Evolutionary conservation across 164 flowering plant species (phyloP).

Genomic region (Chimonanthus praecox): DNA sequence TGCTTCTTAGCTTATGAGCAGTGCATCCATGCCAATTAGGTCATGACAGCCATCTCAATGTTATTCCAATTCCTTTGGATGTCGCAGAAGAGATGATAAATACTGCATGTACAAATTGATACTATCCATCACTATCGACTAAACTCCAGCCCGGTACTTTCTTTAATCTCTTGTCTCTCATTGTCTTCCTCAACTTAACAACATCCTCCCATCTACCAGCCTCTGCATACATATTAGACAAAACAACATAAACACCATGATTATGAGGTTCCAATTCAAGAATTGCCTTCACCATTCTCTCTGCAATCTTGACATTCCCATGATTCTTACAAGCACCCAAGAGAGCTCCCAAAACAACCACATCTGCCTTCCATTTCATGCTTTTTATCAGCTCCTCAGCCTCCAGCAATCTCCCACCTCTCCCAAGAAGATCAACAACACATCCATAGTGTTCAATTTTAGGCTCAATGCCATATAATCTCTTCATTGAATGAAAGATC

Average conservation of each 20-base stretch:
- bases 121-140: conserved; percentile 13
- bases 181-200: conserved; percentile 26
- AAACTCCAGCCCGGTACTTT: conserved; percentile 44
- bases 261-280: conserved; percentile 41
- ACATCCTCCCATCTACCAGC: conserved; percentile 47
- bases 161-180: conserved; percentile 32
- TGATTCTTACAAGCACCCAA: conserved; percentile 46
- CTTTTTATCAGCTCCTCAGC: conserved; percentile 55
- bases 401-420: conserved; percentile 42
- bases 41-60: not conserved
- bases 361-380: conserved; percentile 55
- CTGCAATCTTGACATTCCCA: conserved; percentile 44
- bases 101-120: not conserved
- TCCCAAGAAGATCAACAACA: conserved; percentile 60
- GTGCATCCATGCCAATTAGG: not conserved
- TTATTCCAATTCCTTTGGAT: not conserved
- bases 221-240: conserved; percentile 49
- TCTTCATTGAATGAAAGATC: conserved; percentile 43
- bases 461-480: conserved; percentile 42
- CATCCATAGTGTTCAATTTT: conserved; percentile 63
- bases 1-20: not conserved
- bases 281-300: conserved; percentile 37
- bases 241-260: conserved; percentile 39
- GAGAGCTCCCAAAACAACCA: conserved; percentile 57
- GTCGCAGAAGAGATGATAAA: not conserved